phyloP scores from a whole-genome alignment of 2,329 filamentous ascomycete genomes.

The Microsporum ferrugineum region DNA sequence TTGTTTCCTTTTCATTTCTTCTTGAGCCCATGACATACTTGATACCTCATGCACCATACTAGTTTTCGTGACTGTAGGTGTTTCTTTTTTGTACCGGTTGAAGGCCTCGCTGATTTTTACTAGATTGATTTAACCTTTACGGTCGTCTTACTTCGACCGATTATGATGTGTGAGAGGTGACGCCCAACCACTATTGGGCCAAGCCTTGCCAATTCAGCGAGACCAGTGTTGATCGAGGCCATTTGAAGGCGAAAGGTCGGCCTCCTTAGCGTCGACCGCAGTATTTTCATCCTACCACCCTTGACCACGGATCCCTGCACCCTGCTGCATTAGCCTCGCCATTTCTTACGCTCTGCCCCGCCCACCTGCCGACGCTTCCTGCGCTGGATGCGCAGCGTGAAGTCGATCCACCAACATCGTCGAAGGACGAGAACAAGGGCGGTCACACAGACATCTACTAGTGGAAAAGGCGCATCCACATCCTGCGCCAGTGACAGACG shows the following conservation, averaged over 20 bases:
- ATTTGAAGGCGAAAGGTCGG: background rate
- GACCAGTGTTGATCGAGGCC: background rate
- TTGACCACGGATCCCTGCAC: constrained; percentile 5
- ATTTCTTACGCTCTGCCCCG: constrained; percentile 1
- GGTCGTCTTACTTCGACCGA: background rate
- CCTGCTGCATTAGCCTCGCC: constrained; percentile 4
- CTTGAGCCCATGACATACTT: background rate
- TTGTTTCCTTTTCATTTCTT: background rate
- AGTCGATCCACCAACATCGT: constrained; percentile 4
- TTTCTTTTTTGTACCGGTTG: constrained; percentile 2
- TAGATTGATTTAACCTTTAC: constrained; percentile 3
- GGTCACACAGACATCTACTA: constrained; percentile 14
- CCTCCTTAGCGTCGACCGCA: background rate
- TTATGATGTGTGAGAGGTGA: background rate
- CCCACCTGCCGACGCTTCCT: background rate
- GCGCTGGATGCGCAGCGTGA: background rate
- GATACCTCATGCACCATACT: background rate
- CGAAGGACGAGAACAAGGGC: constrained; percentile 5
- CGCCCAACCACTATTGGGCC: constrained; percentile 6
- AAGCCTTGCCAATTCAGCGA: constrained; percentile 6
- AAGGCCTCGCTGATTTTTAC: constrained; percentile 5
- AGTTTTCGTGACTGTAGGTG: background rate
- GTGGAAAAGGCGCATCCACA: constrained; percentile 16
- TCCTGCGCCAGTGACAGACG: constrained; percentile 16
- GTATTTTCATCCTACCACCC: background rate